Base-by-base conservation (phyloP, 306 rosid species). In the Coriaria nepalensis region DNA sequence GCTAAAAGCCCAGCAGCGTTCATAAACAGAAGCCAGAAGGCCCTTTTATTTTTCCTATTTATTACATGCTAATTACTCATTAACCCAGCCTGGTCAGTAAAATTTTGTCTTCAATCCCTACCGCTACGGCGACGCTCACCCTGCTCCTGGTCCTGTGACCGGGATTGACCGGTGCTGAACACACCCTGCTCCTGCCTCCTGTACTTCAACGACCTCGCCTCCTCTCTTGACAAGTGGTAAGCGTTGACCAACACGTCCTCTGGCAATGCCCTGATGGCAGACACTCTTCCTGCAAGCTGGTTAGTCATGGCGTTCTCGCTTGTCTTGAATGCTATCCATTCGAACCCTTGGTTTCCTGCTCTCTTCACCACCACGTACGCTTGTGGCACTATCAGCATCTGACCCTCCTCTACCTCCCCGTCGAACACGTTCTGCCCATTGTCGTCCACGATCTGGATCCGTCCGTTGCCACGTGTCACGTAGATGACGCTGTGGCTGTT, bases 261-360 rank as follows among this genome's bases (percentile, higher is more conserved):
- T 6, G 72, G 72, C 14, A 67, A 6, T 29, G 50, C 6, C 37
- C 62, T 56, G 43, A 67, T 53, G 10, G 52, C 35, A 8, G 67
- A 67, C 2, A 38, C 48, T 32, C 52, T 40, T 10, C 72, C 72
- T 0, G 67, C 72, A 20, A 67, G 62, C 15, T 44, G 42, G 49
- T 48, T 60, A 3, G 45, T 47, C 11, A 37, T 6, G 2, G 72
- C 67, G 53, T 67, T 54, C 33, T 67, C 66, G 12, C 45, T 60
- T 2, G 72, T 67, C 61, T 67, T 67, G 49, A 67, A 36, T 43
- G 72, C 52, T 9, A 67, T 39, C 72, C 72, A 67, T 14, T 53
- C 67, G 15, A 67, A 60, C 45, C 72, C 72, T 20, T 34, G 37
- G 7, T 45, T 38, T 15, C 53, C 55, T 0, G 72, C 72, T 47